Evolutionary conservation across 352 stramenopile genomes (phyloP), one percentile per base, ranked within the genome.

Genomic region (Phytophthora pinifolia): DNA sequence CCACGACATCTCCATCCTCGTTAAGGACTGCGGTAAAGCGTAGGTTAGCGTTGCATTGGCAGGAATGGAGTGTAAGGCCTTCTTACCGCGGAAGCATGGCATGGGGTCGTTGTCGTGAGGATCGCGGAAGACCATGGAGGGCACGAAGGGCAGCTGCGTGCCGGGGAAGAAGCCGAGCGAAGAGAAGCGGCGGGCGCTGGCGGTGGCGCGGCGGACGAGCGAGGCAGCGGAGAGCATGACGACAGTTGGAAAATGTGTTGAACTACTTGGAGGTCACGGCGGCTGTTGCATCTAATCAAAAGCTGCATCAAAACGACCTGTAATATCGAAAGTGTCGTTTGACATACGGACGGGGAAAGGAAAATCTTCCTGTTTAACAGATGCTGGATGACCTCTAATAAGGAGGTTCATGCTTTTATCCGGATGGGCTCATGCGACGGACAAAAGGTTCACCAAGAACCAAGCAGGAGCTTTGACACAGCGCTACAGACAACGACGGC

Each of bases 61-160:
- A 45, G 9, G 30, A 18, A 76, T 2, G 22, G 22, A 27, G 22
- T 27, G 22, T 6, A 27, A 27, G 22, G 22, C 22, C 22, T 6
- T 27, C 85, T 79, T 88, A 89, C 94, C 87, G 41, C 91, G 90
- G 72, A 95, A 98, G 46, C 89, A 92, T 10, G 89, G 90, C 54
- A 92, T 94, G 48, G 88, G 62, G 17, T 79, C 72, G 46, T 92
- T 76, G 33, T 97, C 75, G 31, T 78, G 76, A 2, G 94, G 89
- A 49, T 94, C 84, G 6, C 89, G 74, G 59, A 98, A 93, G 39
- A 95, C 83, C 22, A 98, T 68, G 33, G 85, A 48, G 6, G 79
- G 76, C 12, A 96, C 96, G 31, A 97, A 86, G 29, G 94, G 95
- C 56, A 98, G 89, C 9, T 78, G 69, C 0, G 79, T 84, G 53